A percentile compares a stretch with the other conserved stretches of the same genome.
Evolutionary conservation across 139 green algal genomes (phyloP).

Genomic region (Chlorella ohadii): DNA sequence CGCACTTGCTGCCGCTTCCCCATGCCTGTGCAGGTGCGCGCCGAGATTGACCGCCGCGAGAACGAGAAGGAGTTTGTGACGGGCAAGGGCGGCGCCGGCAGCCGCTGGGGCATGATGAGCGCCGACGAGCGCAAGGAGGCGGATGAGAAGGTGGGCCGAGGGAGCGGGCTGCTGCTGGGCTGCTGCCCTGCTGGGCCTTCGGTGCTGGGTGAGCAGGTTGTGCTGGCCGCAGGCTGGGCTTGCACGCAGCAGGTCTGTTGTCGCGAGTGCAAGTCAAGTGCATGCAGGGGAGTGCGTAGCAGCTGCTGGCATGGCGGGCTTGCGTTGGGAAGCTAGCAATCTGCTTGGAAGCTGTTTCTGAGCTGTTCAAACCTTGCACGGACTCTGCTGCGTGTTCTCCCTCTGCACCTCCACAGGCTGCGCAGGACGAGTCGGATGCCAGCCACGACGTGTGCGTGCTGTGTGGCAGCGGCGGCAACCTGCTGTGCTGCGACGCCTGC

Average conservation of each 20-base stretch:
- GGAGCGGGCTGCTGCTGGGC: too few relatives aligned
- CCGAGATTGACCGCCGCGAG: conserved; percentile 79
- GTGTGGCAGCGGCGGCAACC: conserved; percentile 77
- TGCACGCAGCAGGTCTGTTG: too few relatives aligned
- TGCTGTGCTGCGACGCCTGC: conserved; percentile 94
- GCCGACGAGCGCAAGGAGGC: conserved; percentile 48
- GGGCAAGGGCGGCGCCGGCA: conserved; percentile 58
- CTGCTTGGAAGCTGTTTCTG: too few relatives aligned
- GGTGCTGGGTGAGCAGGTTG: too few relatives aligned
- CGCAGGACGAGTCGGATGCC: conserved; percentile 34
- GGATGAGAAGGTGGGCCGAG: conserved; percentile 30
- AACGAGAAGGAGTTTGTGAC: conserved; percentile 52
- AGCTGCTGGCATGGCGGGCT: too few relatives aligned
- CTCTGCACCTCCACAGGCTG: neutral
- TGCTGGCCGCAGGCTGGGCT: too few relatives aligned
- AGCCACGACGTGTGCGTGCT: conserved; percentile 83
- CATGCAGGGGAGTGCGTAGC: too few relatives aligned
- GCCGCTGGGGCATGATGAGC: conserved; percentile 60
- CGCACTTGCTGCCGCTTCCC: too few relatives aligned
- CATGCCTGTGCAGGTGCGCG: conserved; percentile 33
- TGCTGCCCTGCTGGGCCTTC: too few relatives aligned
- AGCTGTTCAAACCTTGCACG: neutral
- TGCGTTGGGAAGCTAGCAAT: too few relatives aligned
- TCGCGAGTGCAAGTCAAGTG: too few relatives aligned
- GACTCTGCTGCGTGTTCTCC: neutral